Conservation (phyloP, 306 rosid genomes). For the Mucuna pruriens region DNA sequence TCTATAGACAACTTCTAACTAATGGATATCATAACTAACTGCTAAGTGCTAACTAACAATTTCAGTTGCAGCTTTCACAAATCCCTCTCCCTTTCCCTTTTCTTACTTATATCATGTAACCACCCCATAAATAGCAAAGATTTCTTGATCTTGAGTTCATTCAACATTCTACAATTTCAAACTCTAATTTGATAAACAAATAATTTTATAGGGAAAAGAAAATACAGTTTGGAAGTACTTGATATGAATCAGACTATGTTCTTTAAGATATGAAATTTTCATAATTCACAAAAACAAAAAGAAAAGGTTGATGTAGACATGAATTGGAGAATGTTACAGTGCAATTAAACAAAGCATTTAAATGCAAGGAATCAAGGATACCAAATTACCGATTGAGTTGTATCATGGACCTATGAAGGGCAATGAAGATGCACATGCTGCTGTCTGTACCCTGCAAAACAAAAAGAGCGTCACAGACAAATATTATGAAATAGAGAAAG, state of each 20-base stretch:
- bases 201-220: constrained; percentile 16
- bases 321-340: constrained; percentile 24
- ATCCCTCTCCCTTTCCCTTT: constrained; percentile 18
- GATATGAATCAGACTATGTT: neutral
- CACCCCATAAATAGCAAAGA: neutral
- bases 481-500: constrained; percentile 18
- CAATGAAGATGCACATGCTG: constrained; percentile 74
- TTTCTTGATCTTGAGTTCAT: constrained; percentile 1
- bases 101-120: neutral
- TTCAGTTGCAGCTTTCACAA: neutral
- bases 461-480: constrained; percentile 32
- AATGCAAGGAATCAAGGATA: constrained; percentile 40
- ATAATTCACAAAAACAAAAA: neutral
- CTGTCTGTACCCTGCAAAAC: constrained; percentile 73
- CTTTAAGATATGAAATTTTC: neutral
- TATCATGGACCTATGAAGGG: constrained; percentile 86
- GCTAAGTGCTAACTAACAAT: too few species aligned
- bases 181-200: constrained; percentile 1
- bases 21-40: too few species aligned
- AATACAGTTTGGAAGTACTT: neutral
- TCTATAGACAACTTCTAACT: too few species aligned
- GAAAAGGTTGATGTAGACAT: neutral
- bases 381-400: constrained; percentile 91
- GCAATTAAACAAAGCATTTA: constrained; percentile 30
- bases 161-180: neutral